Evolutionary conservation across 108 stramenopile genomes (phyloP), one percentile per base, ranked within the genome.

Genomic region (Hondaea fermentalgiana): DNA sequence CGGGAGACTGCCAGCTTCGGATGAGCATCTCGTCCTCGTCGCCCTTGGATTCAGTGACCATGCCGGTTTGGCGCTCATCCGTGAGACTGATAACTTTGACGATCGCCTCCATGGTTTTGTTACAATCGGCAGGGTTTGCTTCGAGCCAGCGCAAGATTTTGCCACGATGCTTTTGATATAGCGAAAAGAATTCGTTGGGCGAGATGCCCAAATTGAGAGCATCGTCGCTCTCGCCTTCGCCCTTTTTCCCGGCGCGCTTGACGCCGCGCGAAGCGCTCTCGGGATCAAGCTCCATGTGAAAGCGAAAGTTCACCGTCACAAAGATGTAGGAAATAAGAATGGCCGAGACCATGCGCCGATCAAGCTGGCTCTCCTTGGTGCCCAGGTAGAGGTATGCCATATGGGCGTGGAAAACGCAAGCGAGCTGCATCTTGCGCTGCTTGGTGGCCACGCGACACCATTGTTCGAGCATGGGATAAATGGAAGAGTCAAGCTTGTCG

Each of bases 371-470:
- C 64, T 94, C 95, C 59, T 95, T 95, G 87, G 98, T 95, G 89
- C 98, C 98, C 92, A 97, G 97, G 96, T 97, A 99, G 23, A 99
- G 89, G 91, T 98, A 98, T 64, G 98, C 92, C 44, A 99, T 93
- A 92, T 99, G 99, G 16, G 99, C 97, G 90, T 98, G 98, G 35
- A 98, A 96, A 28, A 97, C 72, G 90, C 97, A 97, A 28, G 95
- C 91, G 44, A 95, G 92, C 64, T 97, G 96, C 23, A 97, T 96
- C 87, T 97, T 95, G 59, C 93, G 92, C 8, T 76, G 17, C 53
- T 90, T 87, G 88, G 92, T 94, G 58, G 93, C 93, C 59, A 96
- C 90, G 44, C 93, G 87, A 87, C 98, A 97, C 99, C 99, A 99
- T 55, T 97, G 96, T 72, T 98, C 98, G 28, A 99, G 91, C 88